Evolutionary conservation across 129 eudicot species (phyloP).

Genomic region (Helichrysum umbraculigerum): DNA sequence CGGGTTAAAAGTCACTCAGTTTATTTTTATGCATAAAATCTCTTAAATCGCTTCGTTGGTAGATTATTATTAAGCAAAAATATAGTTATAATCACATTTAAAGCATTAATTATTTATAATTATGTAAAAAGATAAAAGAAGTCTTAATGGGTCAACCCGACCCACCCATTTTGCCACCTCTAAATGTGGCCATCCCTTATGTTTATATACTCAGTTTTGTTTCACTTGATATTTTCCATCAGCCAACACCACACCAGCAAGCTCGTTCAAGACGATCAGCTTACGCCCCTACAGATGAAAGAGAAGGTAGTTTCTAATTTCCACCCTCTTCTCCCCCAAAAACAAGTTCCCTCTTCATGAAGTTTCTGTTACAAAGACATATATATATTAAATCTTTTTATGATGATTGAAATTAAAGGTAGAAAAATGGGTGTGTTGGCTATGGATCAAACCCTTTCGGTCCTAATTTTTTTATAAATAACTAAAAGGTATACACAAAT

Average conservation of each 20-base stretch:
- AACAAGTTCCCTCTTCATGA: not conserved
- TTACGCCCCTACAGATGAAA: constrained; percentile 65
- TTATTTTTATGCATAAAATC: not conserved
- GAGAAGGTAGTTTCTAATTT: constrained; percentile 49
- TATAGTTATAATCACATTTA: not conserved
- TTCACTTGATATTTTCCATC: constrained; percentile 22
- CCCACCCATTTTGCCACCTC: not conserved
- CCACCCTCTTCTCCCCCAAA: not conserved
- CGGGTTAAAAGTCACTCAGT: not conserved
- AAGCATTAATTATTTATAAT: not conserved
- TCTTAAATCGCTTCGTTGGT: not conserved
- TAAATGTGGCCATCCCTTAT: not conserved
- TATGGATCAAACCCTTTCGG: not conserved
- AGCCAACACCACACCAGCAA: constrained; percentile 90
- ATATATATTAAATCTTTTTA: not conserved
- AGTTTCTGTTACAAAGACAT: not conserved
- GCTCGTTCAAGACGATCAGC: constrained; percentile 66
- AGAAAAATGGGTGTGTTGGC: not conserved
- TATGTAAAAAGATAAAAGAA: not conserved
- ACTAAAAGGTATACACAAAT: too few species aligned
- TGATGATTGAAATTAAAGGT: not conserved
- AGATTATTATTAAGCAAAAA: not conserved
- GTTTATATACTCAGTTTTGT: not conserved
- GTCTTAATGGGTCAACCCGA: not conserved
- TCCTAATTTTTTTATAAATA: too few species aligned